Conservation (phyloP, 805 yeast genomes). For the Grigorovia yakushimaensis region DNA sequence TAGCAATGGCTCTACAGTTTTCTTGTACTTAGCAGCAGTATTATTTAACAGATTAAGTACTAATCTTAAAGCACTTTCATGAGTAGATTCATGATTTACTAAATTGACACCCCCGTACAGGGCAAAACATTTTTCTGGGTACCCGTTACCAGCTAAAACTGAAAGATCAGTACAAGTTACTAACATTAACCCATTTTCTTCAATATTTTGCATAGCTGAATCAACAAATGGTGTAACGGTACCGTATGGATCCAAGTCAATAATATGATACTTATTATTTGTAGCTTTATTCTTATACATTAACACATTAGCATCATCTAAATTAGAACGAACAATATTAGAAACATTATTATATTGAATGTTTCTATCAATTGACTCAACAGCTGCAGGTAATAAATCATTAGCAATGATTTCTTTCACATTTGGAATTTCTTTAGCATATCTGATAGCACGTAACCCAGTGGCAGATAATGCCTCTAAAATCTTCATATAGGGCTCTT, state of each 20-base stretch:
- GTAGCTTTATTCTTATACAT: constrained; percentile 46
- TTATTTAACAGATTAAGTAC: constrained; percentile 67
- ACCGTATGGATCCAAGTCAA: constrained; percentile 96
- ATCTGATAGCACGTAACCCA: constrained; percentile 87
- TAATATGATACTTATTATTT: constrained; percentile 57
- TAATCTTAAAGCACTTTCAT: constrained; percentile 85
- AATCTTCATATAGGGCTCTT: constrained; percentile 48
- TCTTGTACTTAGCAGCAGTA: constrained; percentile 85
- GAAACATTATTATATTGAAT: constrained; percentile 54
- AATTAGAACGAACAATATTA: constrained; percentile 51
- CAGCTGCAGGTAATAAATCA: constrained; percentile 82
- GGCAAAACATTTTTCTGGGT: constrained; percentile 94
- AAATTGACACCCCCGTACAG: constrained; percentile 87
- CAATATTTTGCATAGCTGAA: constrained; percentile 76
- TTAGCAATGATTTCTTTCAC: constrained; percentile 74
- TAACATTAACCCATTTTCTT: constrained; percentile 73
- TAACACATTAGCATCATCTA: constrained; percentile 83
- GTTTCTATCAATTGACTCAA: constrained; percentile 64
- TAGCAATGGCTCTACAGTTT: constrained; percentile 76
- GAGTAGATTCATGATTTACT: constrained; percentile 70
- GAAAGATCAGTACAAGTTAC: constrained; percentile 96
- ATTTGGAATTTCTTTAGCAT: constrained; percentile 81
- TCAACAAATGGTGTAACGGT: constrained; percentile 94
- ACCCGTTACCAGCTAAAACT: constrained; percentile 89
- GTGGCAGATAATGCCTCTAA: constrained; percentile 92